phyloP scores from a whole-genome alignment of 768 basidiomycete species.

The Hemileccinum impolitum region DNA sequence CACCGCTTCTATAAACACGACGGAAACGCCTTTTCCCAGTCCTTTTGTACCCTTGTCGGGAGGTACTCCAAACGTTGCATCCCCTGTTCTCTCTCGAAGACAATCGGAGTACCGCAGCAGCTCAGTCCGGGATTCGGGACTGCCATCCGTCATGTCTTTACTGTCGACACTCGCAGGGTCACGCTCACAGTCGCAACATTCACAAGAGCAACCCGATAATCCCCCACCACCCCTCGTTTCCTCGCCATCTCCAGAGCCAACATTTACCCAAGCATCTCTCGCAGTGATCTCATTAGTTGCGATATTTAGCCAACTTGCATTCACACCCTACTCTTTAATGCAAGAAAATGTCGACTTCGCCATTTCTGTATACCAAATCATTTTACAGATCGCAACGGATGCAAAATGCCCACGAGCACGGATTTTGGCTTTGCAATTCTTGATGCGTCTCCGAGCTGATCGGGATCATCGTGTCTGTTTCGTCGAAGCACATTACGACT shows the following conservation, averaged over 20 bases:
- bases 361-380: constrained; percentile 47
- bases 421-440: constrained; percentile 75
- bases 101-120: constrained; percentile 50
- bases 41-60: constrained; percentile 25
- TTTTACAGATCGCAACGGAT: constrained; percentile 46
- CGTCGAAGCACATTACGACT: constrained; percentile 49
- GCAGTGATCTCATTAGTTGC: constrained; percentile 63
- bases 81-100: constrained; percentile 55
- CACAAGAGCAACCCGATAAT: constrained; percentile 36
- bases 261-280: constrained; percentile 47
- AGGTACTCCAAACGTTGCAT: constrained; percentile 36
- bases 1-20: constrained; percentile 37
- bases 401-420: constrained; percentile 58
- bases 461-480: constrained; percentile 85
- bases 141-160: constrained; percentile 63
- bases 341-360: constrained; percentile 50
- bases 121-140: constrained; percentile 43
- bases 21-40: constrained; percentile 39
- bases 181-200: constrained; percentile 55
- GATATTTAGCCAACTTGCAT: constrained; percentile 67
- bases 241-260: constrained; percentile 24
- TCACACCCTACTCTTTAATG: constrained; percentile 57
- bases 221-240: constrained; percentile 28
- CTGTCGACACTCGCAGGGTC: constrained; percentile 62
- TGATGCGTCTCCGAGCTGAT: constrained; percentile 86